Evolutionary conservation across 768 basidiomycete genomes (phyloP).

Genomic region (Suillus americanus): DNA sequence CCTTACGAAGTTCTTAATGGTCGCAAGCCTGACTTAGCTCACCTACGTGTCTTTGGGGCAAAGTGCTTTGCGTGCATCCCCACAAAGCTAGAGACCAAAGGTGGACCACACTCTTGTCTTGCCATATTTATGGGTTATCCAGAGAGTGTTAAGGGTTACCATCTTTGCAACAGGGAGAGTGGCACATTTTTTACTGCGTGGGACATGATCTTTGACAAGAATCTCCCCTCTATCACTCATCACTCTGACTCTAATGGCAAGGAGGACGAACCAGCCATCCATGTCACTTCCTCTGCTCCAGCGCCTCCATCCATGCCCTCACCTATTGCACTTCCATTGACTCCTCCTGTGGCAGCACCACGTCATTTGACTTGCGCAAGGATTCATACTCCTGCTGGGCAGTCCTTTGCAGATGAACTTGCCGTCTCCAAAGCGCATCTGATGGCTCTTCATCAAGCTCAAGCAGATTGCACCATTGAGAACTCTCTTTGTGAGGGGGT

Average conservation of each 20-base stretch:
- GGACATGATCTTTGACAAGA: constrained; percentile 8
- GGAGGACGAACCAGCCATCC: no score
- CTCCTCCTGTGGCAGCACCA: no score
- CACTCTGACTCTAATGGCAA: neutral
- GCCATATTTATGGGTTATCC: constrained; percentile 8
- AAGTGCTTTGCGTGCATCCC: constrained; percentile 12
- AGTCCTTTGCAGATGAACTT: no score
- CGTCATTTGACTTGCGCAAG: no score
- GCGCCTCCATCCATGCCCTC: no score
- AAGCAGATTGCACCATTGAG: no score
- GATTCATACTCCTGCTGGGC: no score
- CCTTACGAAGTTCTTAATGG: constrained; percentile 12
- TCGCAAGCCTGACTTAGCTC: constrained; percentile 5
- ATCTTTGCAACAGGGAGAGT: constrained; percentile 1
- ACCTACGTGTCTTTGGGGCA: constrained; percentile 17
- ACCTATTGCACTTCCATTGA: no score
- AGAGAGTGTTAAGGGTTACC: constrained; percentile 10
- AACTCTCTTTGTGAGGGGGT: no score
- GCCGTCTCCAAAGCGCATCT: no score
- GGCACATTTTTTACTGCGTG: constrained; percentile 4
- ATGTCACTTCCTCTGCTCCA: no score
- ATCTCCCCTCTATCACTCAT: fast-evolving
- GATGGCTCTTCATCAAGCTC: no score
- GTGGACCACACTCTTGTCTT: constrained; percentile 10
- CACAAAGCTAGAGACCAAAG: constrained; percentile 3